Evolutionary conservation across 2,329 filamentous ascomycete genomes (phyloP), one percentile per base, ranked within the genome.

Genomic region (Verticillium longisporum): DNA sequence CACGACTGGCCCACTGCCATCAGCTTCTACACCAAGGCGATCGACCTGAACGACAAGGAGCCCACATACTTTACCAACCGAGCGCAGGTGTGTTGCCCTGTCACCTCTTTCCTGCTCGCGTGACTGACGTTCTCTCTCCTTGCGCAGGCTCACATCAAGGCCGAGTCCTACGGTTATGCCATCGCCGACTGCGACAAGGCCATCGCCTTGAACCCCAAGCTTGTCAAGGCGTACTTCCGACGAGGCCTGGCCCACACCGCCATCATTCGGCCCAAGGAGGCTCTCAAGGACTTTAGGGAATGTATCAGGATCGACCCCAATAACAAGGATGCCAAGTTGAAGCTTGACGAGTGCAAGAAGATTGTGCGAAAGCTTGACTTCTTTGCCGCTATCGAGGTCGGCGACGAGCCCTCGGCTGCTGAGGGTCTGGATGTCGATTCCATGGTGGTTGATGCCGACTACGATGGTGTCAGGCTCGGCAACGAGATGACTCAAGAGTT

Each of bases 181-280:
- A 89, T 98, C 68, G 83, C 88, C 59, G 95, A 99, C 77, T 92
- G 94, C 36, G 91, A 90, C 59, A 96, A 91, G 75, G 95, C 95
- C 15, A 88, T 98, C 71, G 92, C 96, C 73, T 80, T 98, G 62
- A 91, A 98, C 71, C 86, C 92, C 15, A 85, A 87, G 70, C 92
- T 97, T 73, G 84, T 94, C 74, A 98, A 98, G 88, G 95, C 94
- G 59, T 97, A 95, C 78, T 99, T 96, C 81, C 88, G 95, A 72
- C 87, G 95, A 77, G 95, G 94, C 59, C 86, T 96, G 31, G 93
- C 94, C 58, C 91, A 95, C 69, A 92, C 93, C 36, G 94, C 94
- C 61, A 97, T 97, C 64, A 82, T 98, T 60, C 88, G 88, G 73
- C 91, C 94, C 68, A 88, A 88, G 72, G 94, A 96, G 64, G 95